Evolutionary conservation across 164 flowering plant genomes (phyloP), one percentile per base, ranked within the genome.

Genomic region (Nymphaea colorata): DNA sequence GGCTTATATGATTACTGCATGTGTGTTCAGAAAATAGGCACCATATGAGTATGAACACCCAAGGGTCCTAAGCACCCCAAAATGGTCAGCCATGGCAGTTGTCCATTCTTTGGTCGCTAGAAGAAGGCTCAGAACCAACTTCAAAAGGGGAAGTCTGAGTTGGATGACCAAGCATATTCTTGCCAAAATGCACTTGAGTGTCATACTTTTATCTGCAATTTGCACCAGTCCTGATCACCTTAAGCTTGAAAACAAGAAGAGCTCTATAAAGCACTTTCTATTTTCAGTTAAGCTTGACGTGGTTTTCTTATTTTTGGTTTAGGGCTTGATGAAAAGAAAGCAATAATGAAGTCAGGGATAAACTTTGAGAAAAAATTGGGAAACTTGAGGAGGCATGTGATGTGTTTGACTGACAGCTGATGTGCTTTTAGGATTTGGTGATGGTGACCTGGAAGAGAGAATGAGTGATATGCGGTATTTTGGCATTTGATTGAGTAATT

Each of bases 61-160:
- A 91, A 87, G 82, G 89, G 87, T 55, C 83, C 87, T 43, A 90
- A 93, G 79, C 91, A 91, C n/a, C 96, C 95, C 16, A 93, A 83
- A 76, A 93, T 93, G 96, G 93, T 85, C 12, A 93, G 86, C 79
- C 89, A 96, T 75, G 98, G 82, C 67, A 88, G 98, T 66, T 93
- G 93, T 79, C 93, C 93, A 15, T 88, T 95, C 67, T 90, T 88
- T 67, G 91, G 98, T 64, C 80, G 84, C 55, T 90, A 89, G 63
- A 85, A 75, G 67, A 86, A 88, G 81, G 74, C 76, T 10, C 53
- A 45, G 2, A 2, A 45, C 11, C 53, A 45, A 10, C 2, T 45
- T 10, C 5, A 10, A 45, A 45, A 45, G 11, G 53, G 53, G 11
- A 45, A 45, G 0, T 45, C 53, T 0, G 11, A 45, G 5, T 10